A percentile compares a stretch with the other conserved stretches of the same genome.
phyloP scores from a whole-genome alignment of 495 filamentous ascomycete species.

The Neurospora sp. region DNA sequence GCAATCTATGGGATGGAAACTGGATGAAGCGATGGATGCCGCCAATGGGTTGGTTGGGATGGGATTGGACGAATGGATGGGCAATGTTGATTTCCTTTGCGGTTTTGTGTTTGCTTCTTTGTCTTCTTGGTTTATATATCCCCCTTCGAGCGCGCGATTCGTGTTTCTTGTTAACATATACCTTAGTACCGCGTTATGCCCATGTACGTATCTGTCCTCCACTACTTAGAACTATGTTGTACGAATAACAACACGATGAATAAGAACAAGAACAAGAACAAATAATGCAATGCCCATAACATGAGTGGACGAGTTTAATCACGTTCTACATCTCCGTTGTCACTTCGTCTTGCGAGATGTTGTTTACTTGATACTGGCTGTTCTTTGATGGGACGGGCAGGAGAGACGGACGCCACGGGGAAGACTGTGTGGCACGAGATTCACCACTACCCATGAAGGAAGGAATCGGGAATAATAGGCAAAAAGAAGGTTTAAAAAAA shows the following conservation, averaged over 20 bases:
- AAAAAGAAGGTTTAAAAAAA: too few relatives aligned
- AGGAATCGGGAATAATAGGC: too few relatives aligned
- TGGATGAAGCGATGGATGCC: neutral
- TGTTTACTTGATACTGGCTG: too few relatives aligned
- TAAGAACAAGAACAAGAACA: conserved; percentile 1
- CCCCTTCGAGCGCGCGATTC: neutral
- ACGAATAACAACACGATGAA: neutral
- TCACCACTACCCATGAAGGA: too few relatives aligned
- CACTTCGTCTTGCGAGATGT: too few relatives aligned
- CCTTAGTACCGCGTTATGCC: conserved; percentile 1
- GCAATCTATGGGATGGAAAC: neutral
- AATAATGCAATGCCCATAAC: neutral
- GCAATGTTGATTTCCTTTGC: conserved; percentile 1
- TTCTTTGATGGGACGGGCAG: too few relatives aligned
- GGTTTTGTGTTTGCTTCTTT: neutral
- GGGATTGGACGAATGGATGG: neutral
- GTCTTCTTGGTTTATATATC: conserved; percentile 5
- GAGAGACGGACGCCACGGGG: too few relatives aligned
- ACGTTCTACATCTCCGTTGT: too few relatives aligned
- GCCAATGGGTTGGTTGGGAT: neutral
- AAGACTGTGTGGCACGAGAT: too few relatives aligned
- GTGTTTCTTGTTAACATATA: conserved; percentile 2
- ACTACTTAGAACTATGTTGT: neutral
- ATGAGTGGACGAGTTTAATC: too few relatives aligned
- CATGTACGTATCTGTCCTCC: conserved; percentile 1